Conservation (phyloP, 2,329 filamentous ascomycete species). For the Rhynchosporium secalis region DNA sequence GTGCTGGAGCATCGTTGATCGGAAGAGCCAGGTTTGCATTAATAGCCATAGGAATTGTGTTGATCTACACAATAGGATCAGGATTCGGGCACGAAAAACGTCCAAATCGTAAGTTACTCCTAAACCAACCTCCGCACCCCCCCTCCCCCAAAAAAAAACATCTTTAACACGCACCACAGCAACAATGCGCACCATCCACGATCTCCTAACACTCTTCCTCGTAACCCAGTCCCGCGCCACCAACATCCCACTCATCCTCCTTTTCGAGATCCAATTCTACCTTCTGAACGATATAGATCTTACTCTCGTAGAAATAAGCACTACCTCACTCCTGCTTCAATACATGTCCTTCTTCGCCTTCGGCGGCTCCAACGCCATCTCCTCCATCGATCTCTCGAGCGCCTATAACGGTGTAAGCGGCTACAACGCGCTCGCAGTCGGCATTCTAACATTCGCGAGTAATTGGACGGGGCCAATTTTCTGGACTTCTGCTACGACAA, state of each 20-base stretch:
- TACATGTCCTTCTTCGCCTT: slow-evolving; percentile 85
- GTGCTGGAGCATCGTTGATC: slow-evolving; percentile 33
- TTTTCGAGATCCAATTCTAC: slow-evolving; percentile 66
- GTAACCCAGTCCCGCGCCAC: slow-evolving; percentile 83
- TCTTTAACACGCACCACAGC: slow-evolving; percentile 19
- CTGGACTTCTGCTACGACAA: slow-evolving; percentile 71
- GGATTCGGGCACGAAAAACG: slow-evolving; percentile 40
- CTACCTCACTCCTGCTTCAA: slow-evolving; percentile 73
- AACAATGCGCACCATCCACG: slow-evolving; percentile 54
- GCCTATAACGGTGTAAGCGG: slow-evolving; percentile 88
- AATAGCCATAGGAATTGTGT: slow-evolving; percentile 43
- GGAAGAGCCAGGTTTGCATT: slow-evolving; percentile 49
- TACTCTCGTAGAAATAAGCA: slow-evolving; percentile 59
- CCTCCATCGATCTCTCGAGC: slow-evolving; percentile 89
- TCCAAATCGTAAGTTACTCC: slow-evolving; percentile 28
- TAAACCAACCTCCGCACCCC: no score
- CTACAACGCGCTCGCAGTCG: slow-evolving; percentile 81
- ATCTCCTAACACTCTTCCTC: slow-evolving; percentile 74
- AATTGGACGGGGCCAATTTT: slow-evolving; percentile 93
- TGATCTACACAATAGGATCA: slow-evolving; percentile 45
- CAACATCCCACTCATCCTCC: slow-evolving; percentile 81
- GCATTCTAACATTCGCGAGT: slow-evolving; percentile 76
- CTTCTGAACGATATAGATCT: slow-evolving; percentile 51
- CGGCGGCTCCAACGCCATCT: slow-evolving; percentile 91
- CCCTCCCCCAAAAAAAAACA: not conserved